Evolutionary conservation across 2,329 filamentous ascomycete genomes (phyloP).

Genomic region (Akanthomyces dipterigenus): DNA sequence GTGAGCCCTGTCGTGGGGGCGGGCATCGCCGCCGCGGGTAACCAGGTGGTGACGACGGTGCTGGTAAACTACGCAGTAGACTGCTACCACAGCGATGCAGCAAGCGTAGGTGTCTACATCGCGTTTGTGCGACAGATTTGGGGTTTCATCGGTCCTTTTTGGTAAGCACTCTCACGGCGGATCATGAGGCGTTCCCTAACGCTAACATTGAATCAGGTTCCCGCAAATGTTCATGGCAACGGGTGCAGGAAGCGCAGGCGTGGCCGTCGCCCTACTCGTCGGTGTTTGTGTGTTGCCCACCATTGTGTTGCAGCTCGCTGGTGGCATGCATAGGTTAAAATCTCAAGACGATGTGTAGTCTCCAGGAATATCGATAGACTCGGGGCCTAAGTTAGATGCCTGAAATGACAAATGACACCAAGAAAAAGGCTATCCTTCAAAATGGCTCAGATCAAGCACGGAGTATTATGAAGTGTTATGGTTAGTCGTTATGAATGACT

Average conservation of each 20-base stretch:
- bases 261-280: not conserved
- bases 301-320: not conserved
- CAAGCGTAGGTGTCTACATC: conserved; percentile 4
- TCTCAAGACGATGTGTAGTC: not conserved
- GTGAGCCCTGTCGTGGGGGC: conserved; percentile 4
- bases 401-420: too few relatives aligned
- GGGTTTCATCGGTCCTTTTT: not conserved
- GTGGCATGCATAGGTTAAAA: not conserved
- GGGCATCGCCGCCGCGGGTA: conserved; percentile 5
- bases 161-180: not conserved
- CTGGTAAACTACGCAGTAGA: conserved; percentile 3
- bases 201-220: not conserved
- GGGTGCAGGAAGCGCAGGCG: not conserved
- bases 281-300: not conserved
- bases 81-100: conserved; percentile 3
- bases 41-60: conserved; percentile 3
- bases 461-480: too few relatives aligned
- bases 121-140: not conserved
- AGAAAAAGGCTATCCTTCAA: too few relatives aligned
- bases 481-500: too few relatives aligned
- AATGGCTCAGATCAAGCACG: too few relatives aligned
- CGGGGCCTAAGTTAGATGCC: too few relatives aligned
- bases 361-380: not conserved
- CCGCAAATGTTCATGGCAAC: conserved; percentile 2
- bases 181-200: not conserved